Evolutionary conservation across 768 basidiomycete species (phyloP), one percentile per base, ranked within the genome.

Genomic region (Phlegmacium glaucopus): DNA sequence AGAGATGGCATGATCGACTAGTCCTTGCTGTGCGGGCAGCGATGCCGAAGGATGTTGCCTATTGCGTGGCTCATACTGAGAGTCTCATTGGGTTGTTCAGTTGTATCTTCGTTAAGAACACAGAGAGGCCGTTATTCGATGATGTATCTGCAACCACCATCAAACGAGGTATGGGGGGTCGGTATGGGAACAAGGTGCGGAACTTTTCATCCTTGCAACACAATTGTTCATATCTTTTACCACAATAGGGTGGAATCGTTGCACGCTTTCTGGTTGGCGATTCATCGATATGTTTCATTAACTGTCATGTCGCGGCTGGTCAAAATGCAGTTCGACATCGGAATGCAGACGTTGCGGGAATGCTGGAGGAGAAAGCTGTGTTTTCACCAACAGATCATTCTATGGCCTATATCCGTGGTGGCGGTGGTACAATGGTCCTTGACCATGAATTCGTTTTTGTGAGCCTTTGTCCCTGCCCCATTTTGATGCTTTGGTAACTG

Each of bases 221-320:
- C n/a, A n/a, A n/a, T n/a, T n/a, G n/a, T n/a, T n/a, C n/a, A n/a
- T n/a, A n/a, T n/a, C n/a, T n/a, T n/a, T n/a, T n/a, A n/a, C n/a
- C n/a, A n/a, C n/a, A n/a, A n/a, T 56, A 94, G 90, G 94, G 94
- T 8, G 94, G 86, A 0, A 94, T 96, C 52, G 79, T 94, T n/a
- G 80, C 88, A 3, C 82, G 94, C 15, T 83, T 96, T 51, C 80
- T 94, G 6, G 76, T 98, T 38, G 93, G 93, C 50, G 93, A 97
- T 63, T 88, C 94, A 1, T 94, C 91, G 0, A 62, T 97, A 11
- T 98, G 95, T 67, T 87, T 96, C 59, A 82, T 98, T 69, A 99
- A 99, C 67, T 93, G 90, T 54, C 95, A 99, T 74, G 78, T 99
- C 49, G 95, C 94, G n/a, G 91, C 92, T 6, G 95, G 95, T 1